These are phyloP conservation scores for Lachnellula suecica DNA, from an alignment of 2,329 filamentous ascomycete genomes.

Conservation along the genomic window DNA sequence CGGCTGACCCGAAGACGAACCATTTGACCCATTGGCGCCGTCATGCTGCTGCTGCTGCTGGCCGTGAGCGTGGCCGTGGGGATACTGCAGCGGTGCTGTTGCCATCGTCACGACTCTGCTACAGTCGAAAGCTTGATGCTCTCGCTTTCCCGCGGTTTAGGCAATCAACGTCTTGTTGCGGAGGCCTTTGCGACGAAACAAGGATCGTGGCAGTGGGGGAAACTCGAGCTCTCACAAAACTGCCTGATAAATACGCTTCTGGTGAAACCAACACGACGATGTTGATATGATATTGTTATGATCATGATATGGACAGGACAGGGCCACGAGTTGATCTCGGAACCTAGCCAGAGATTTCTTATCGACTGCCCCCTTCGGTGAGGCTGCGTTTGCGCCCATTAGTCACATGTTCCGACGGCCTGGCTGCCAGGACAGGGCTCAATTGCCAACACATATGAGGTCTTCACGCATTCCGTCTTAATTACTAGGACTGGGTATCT, in stretches of 20 bases:
- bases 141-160: constrained; percentile 20
- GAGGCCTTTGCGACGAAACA: background rate
- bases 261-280: background rate
- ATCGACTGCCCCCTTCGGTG: background rate
- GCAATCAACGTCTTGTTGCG: constrained; percentile 15
- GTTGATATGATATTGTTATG: background rate
- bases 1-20: constrained; percentile 13
- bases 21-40: constrained; percentile 17
- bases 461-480: too few species aligned
- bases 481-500: background rate
- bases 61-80: too few species aligned
- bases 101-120: constrained; percentile 15
- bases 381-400: background rate
- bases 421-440: too few species aligned
- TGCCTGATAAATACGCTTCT: background rate
- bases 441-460: background rate
- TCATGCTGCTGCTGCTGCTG: too few species aligned
- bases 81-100: constrained; percentile 17
- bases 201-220: background rate
- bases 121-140: background rate
- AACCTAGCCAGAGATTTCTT: background rate
- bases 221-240: background rate
- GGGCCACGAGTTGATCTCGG: background rate
- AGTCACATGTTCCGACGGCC: background rate
- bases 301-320: background rate